Percentiles rank a stretch among this genome's conserved stretches.
phyloP scores from a whole-genome alignment of 73 alveolate species.

The Tetrahymena borealis region DNA sequence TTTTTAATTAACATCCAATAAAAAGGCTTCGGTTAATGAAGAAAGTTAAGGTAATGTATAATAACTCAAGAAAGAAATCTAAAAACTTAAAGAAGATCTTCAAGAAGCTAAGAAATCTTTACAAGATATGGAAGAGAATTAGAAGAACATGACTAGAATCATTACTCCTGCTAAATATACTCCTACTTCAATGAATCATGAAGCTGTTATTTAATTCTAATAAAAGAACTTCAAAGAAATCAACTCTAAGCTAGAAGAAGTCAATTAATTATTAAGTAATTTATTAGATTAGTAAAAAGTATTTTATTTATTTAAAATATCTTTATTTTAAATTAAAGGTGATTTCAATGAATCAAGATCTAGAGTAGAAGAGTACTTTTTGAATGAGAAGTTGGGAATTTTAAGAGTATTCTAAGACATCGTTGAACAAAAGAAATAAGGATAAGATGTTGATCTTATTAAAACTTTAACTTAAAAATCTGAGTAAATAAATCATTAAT shows the following conservation, averaged over 20 bases:
- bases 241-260: not conserved
- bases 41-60: slow-evolving; percentile 42
- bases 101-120: not conserved
- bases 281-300: not conserved
- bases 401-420: not conserved
- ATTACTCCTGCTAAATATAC: not conserved
- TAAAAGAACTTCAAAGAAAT: not conserved
- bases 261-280: not conserved
- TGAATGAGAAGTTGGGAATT: not conserved
- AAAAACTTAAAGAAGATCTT: slow-evolving; percentile 12
- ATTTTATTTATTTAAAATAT: not conserved
- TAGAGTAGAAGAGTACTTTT: not conserved
- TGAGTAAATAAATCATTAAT: not conserved
- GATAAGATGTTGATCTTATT: not conserved
- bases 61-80: not conserved
- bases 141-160: not conserved
- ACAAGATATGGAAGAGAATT: not conserved
- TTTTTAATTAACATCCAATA: not conserved
- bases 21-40: slow-evolving; percentile 63
- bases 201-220: not conserved
- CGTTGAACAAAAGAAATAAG: not conserved
- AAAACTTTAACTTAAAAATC: not conserved
- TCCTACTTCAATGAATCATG: not conserved
- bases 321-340: not conserved
- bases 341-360: not conserved